Evolutionary conservation across 208 protist species (phyloP).

Genomic region (Angomonas ambiguus): DNA sequence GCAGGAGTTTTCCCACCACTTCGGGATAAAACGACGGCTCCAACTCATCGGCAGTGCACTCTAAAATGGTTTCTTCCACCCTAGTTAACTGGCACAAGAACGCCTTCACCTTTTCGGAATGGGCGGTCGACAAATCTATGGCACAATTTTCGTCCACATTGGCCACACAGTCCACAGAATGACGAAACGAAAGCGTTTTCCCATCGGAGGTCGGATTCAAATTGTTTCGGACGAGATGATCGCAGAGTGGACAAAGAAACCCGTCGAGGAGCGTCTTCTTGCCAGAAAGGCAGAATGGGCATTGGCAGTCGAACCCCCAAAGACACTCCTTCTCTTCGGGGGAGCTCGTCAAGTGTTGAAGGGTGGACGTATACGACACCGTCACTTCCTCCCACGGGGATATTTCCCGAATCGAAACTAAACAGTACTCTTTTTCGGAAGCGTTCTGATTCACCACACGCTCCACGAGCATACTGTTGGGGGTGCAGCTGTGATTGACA

Average conservation of each 20-base stretch:
- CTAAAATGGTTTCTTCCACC: not conserved
- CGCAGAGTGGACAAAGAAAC: constrained; percentile 44
- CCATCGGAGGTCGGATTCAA: not conserved
- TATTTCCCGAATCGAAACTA: constrained; percentile 59
- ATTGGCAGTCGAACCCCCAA: constrained; percentile 44
- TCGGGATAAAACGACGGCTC: not conserved
- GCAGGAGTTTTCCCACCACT: constrained; percentile 38
- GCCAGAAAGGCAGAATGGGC: constrained; percentile 29
- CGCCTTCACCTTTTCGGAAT: not conserved
- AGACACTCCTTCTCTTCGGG: constrained; percentile 17
- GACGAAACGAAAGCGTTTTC: constrained; percentile 12
- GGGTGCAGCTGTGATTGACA: constrained; percentile 57
- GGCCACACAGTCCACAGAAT: constrained; percentile 10
- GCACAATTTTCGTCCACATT: not conserved
- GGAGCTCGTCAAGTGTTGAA: constrained; percentile 23
- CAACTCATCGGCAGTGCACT: not conserved
- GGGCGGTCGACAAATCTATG: not conserved
- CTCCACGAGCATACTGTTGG: constrained; percentile 55
- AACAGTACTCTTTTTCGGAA: not conserved
- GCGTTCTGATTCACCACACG: not conserved
- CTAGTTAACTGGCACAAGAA: not conserved
- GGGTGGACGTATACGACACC: constrained; percentile 53
- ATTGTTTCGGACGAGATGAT: constrained; percentile 29
- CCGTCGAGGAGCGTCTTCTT: constrained; percentile 41
- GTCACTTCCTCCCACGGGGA: constrained; percentile 61